Base-by-base conservation (phyloP, 805 yeast genomes). In the Hanseniaspora opuntiae region DNA sequence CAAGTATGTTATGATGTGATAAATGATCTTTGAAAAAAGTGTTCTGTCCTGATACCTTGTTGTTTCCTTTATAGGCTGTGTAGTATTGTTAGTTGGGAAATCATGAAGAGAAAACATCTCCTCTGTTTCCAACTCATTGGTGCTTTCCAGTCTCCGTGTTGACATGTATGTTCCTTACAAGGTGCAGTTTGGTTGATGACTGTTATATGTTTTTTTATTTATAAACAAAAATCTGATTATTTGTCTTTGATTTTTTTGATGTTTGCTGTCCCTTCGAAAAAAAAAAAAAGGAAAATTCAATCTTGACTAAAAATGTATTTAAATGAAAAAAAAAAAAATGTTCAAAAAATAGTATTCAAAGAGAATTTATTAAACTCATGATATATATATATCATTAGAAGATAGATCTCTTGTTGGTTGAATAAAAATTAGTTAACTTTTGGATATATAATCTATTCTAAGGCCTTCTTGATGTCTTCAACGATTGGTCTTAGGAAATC, bases 401-500 rank as follows among this genome's bases (percentile, higher is more conserved):
- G 9, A 25, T 25, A 7, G 9, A 25, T 25, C 28, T 25, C 28
- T 14, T 12, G n/a, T 11, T 28, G 10, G 12, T n/a, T 42, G 11
- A 30, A 44, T 30, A 32, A 32, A 32, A 28, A 24, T 4, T 1
- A 42, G 11, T 22, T 8, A 24, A 7, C 10, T 3, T 24, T 25
- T 25, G 14, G 3, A 17, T 24, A 45, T 30, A 38, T 14, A 11
- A 17, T 49, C 30, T 52, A 49, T 24, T 47, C 51, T 22, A 63
- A 42, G 17, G 67, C 60, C 12, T 59, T 47, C 36, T 57, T 57
- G 50, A 71, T 68, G 45, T 64, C 68, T 41, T 70, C 74, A 16
- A 71, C 74, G 12, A 71, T 60, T 1, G 74, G 74, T 57, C 67
- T 69, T 50, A 71, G 61, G 60, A 72, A 65, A 54, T 74, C 77